Base-by-base conservation (phyloP, 352 stramenopile genomes). In the Phytophthora foliorum region DNA sequence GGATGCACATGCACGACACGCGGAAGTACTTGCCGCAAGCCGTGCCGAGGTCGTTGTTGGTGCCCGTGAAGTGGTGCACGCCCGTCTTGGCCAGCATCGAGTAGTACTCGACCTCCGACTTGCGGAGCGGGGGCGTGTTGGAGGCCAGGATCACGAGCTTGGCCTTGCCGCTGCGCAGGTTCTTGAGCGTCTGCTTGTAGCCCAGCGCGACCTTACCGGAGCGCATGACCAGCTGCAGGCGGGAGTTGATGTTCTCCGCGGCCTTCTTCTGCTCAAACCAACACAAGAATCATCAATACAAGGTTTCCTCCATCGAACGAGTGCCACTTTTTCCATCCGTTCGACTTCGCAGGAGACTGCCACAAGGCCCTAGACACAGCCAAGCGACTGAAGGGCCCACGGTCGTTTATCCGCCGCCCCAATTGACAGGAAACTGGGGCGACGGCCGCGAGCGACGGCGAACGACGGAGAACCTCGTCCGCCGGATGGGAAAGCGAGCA, bases 101-200 rank as follows among this genome's bases (percentile, higher is more conserved):
- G 87, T 99, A 98, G 93, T 99, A 99, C 87, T 99, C 98, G 76
- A 99, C 89, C 84, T 99, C 97, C 38, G 97, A 99, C 93, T 99
- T 99, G 78, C 97, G 91, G 55, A 99, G 88, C 42, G 97, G 95
- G 45, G 97, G 98, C 76, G 95, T 99, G 93, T 99, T 99, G 72
- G 89, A 98, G 41, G 96, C 88, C 74, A 99, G 96, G 59, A 99
- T 88, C 39, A 99, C 88, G 62, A 99, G 88, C 90, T 99, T 99
- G 58, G 97, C 92, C 89, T 98, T 98, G 83, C 86, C 90, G 63
- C 88, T 95, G 72, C 98, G 97, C 39, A 99, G 89, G 71, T 85
- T 87, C 94, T 99, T 99, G 54, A 99, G 73, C 49, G 96, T 98
- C 67, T 97, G 89, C 89, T 99, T 99, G 97, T 99, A 99, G 59